A percentile compares a stretch with the other conserved stretches of the same genome.
phyloP scores from a whole-genome alignment of 495 filamentous ascomycete genomes.

The Aspergillus ellipticus region DNA sequence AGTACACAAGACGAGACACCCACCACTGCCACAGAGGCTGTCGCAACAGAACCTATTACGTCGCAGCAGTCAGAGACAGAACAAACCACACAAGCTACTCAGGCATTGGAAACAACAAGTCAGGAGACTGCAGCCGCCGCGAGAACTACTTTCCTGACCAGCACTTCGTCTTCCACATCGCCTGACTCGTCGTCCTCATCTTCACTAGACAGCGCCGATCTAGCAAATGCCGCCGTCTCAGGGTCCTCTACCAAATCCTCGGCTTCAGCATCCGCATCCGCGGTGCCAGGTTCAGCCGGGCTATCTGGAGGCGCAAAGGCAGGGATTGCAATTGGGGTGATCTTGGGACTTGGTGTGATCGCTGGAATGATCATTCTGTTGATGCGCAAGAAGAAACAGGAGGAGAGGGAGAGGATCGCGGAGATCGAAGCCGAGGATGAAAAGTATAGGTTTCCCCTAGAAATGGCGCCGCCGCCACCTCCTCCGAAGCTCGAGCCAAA shows the following conservation, averaged over 20 bases:
- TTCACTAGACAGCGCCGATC: constrained; percentile 16
- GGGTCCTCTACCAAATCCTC: constrained; percentile 6
- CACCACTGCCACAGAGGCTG: constrained; percentile 12
- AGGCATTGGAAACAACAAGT: not conserved
- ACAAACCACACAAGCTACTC: not conserved
- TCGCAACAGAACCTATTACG: constrained; percentile 14
- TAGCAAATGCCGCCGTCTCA: constrained; percentile 16
- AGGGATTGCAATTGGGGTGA: constrained; percentile 76
- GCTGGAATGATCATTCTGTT: constrained; percentile 62
- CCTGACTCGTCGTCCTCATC: constrained; percentile 18
- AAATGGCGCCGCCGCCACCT: constrained; percentile 33
- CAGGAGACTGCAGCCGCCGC: constrained; percentile 9
- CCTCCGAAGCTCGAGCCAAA: constrained; percentile 17
- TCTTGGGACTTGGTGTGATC: constrained; percentile 60
- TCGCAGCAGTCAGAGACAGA: constrained; percentile 9
- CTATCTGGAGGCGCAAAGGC: constrained; percentile 69
- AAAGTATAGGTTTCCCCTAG: constrained; percentile 36
- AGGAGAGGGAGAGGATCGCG: constrained; percentile 29
- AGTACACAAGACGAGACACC: constrained; percentile 13
- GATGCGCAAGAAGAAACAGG: constrained; percentile 57
- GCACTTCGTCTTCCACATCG: constrained; percentile 5
- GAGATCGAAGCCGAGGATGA: constrained; percentile 55
- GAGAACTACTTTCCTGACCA: constrained; percentile 24
- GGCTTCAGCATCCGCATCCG: constrained; percentile 18
- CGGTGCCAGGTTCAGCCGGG: constrained; percentile 35